Evolutionary conservation across 2,329 filamentous ascomycete species (phyloP).

Genomic region (Neopestalotiopsis rosae): DNA sequence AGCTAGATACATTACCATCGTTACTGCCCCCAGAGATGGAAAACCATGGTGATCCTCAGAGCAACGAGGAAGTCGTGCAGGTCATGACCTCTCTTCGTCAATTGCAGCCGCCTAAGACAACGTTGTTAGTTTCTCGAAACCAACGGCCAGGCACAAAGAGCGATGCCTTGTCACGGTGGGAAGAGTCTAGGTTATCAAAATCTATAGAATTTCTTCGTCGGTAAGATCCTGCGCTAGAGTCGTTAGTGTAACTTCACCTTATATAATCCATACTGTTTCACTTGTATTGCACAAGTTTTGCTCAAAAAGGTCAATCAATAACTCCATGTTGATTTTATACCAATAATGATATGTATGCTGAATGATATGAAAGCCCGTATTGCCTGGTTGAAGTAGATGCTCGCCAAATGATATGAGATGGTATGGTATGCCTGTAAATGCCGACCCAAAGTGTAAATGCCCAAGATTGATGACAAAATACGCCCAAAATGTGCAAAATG

Average conservation of each 20-base stretch:
- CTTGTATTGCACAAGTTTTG: neutral
- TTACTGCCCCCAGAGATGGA: conserved; percentile 11
- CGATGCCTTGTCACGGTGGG: neutral
- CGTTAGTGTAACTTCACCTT: neutral
- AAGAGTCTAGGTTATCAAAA: neutral
- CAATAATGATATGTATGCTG: neutral
- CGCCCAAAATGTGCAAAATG: neutral
- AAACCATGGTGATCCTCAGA: neutral
- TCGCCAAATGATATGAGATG: neutral
- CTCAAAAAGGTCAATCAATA: neutral
- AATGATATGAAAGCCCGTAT: neutral
- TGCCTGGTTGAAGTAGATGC: neutral
- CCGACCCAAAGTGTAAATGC: neutral
- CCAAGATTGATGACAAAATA: neutral
- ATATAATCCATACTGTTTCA: neutral
- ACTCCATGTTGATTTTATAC: neutral
- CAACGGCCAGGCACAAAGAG: neutral
- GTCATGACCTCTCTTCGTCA: neutral
- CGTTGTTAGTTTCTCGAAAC: neutral
- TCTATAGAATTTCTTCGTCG: neutral
- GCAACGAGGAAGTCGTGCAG: neutral
- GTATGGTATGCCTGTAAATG: neutral
- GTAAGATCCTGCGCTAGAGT: neutral
- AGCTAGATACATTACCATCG: neutral
- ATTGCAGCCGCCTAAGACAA: neutral